These are phyloP conservation scores for Raffaelea arxii DNA, from an alignment of 2,329 filamentous ascomycete genomes.

Conservation along the genomic window DNA sequence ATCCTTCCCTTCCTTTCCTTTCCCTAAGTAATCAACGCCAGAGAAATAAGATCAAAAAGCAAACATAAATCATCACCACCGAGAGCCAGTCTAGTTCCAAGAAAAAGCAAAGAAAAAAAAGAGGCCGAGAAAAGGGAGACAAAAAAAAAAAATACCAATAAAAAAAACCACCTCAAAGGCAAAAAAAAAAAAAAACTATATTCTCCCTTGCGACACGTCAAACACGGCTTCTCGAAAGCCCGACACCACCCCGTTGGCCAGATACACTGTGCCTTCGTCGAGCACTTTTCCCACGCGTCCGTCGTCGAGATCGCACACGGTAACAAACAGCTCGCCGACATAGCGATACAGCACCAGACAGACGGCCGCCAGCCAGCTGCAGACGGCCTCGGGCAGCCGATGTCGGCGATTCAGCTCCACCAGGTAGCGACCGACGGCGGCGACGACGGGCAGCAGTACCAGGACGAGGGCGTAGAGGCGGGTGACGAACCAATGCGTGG, in stretches of 20 bases:
- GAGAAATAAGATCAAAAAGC: no score
- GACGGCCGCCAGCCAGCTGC: conserved; percentile 6
- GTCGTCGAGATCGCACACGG: conserved; percentile 11
- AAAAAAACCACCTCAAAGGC: no score
- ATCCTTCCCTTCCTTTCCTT: no score
- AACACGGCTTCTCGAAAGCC: conserved; percentile 15
- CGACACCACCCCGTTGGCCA: conserved; percentile 15
- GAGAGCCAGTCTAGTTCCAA: not conserved
- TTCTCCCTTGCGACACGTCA: conserved; percentile 11
- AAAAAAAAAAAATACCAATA: not conserved
- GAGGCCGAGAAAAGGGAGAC: not conserved
- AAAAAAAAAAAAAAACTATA: no score
- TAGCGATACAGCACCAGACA: conserved; percentile 6
- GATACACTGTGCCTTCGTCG: conserved; percentile 14
- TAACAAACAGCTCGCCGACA: conserved; percentile 8
- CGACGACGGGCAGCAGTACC: conserved; percentile 8
- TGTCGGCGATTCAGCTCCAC: conserved; percentile 12
- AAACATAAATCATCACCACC: conserved; percentile 19
- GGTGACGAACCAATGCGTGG: conserved; percentile 13
- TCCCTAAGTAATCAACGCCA: no score
- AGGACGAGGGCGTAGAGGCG: conserved; percentile 8
- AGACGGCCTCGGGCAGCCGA: conserved; percentile 11
- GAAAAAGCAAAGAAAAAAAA: not conserved
- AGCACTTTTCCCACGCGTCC: conserved; percentile 12
- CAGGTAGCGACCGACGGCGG: conserved; percentile 2